phyloP scores from a whole-genome alignment of 2,329 filamentous ascomycete species.

The Ambrosiella beaveri region DNA sequence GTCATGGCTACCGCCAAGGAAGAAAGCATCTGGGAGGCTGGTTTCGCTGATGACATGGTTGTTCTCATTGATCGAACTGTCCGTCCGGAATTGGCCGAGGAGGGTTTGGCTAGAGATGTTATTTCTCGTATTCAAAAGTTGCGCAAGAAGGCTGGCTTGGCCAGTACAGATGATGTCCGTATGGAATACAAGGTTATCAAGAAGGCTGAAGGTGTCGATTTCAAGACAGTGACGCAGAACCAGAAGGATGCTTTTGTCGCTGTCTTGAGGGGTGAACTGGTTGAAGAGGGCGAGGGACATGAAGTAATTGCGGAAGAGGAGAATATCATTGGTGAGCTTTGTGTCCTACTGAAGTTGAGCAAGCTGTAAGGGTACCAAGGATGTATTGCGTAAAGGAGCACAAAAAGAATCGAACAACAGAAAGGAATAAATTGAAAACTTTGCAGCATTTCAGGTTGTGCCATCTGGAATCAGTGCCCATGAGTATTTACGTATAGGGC shows the following conservation, averaged over 20 bases:
- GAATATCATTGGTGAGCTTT: slow-evolving; percentile 71
- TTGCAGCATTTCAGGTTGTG: too few species aligned
- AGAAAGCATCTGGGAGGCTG: slow-evolving; percentile 16
- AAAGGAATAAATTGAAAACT: too few species aligned
- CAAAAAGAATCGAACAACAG: neutral
- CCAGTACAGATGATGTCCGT: slow-evolving; percentile 83
- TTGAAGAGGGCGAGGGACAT: slow-evolving; percentile 23
- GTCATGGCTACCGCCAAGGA: slow-evolving; percentile 8
- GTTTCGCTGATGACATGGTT: slow-evolving; percentile 37
- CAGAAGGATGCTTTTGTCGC: slow-evolving; percentile 57
- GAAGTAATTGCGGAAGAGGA: slow-evolving; percentile 61
- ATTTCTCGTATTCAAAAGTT: slow-evolving; percentile 85
- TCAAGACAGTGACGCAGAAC: slow-evolving; percentile 51
- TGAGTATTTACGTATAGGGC: too few species aligned
- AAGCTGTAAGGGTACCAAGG: slow-evolving; percentile 38
- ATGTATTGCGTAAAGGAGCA: neutral
- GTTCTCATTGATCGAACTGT: slow-evolving; percentile 73
- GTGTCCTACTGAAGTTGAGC: slow-evolving; percentile 57
- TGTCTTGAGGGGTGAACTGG: slow-evolving; percentile 57
- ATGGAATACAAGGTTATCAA: slow-evolving; percentile 79
- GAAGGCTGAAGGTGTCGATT: slow-evolving; percentile 60
- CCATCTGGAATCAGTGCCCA: too few species aligned
- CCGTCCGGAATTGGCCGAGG: slow-evolving; percentile 71
- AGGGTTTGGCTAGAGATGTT: slow-evolving; percentile 80
- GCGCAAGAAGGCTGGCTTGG: slow-evolving; percentile 81